Base-by-base conservation (phyloP, 2,329 filamentous ascomycete species). In the Fusarium protoensiforme region DNA sequence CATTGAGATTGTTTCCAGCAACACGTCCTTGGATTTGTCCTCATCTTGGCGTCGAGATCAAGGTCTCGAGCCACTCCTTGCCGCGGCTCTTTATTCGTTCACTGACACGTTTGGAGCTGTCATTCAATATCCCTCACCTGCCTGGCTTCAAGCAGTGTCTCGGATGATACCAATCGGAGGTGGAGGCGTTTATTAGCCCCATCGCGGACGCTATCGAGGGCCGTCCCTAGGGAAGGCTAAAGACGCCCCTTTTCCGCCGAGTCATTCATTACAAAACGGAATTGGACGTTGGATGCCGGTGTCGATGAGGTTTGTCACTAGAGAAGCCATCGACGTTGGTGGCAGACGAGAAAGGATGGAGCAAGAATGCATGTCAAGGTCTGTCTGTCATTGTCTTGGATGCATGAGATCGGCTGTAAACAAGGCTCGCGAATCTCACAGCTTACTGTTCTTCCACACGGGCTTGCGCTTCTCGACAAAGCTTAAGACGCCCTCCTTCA, bases 391-490 rank as follows among this genome's bases (percentile, higher is more conserved):
- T 51, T 51, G 27, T 51, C 46, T 51, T 51, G 18, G 46, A 31
- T 51, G 16, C 16, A 29, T n/a, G 29, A 51, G 27, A 51, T 51
- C 24, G 46, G 46, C 18, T 20, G 27, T 20, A 51, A 51, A 51
- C 46, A 51, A 31, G 46, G 7, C 27, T 51, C 46, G 27, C 24
- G 16, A 48, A 51, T 31, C 46, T 82, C 81, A 92, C 74, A 92
- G 76, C 80, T 91, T 91, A 78, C 89, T 91, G 65, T 90, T 85
- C 76, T 85, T 88, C 92, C 93, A 95, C 39, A 85, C 85, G 2
- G 93, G 89, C 82, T 89, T 87, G 78, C 92, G 86, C 86, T 91
- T 94, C 86, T 95, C 92, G 20, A 93, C 91, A 84, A 96, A 96
- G 68, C 92, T 93, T 82, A 80, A 84, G 22, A 95, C 85, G 0